Conservation (phyloP, 768 basidiomycete genomes). For the Coprinellus micaceus region DNA sequence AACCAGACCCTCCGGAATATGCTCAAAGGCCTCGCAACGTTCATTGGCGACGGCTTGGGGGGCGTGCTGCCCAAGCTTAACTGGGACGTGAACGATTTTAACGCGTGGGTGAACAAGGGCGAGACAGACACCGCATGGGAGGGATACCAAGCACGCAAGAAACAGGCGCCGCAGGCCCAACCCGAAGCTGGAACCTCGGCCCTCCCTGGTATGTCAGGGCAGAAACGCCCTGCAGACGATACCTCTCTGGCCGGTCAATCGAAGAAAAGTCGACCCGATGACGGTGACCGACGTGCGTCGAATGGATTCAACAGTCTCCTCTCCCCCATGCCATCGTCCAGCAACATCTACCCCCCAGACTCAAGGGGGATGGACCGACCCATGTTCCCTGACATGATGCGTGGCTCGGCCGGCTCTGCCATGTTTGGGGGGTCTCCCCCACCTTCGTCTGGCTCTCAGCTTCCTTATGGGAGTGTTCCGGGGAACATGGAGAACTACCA, state of each 20-base stretch:
- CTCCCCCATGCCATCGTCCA: slow-evolving; percentile 43
- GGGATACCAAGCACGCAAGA: slow-evolving; percentile 75
- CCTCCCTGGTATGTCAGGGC: slow-evolving; percentile 20
- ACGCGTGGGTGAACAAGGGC: slow-evolving; percentile 74
- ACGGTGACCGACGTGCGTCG: slow-evolving; percentile 29
- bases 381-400: slow-evolving; percentile 62
- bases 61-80: slow-evolving; percentile 76
- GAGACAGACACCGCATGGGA: slow-evolving; percentile 96
- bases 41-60: slow-evolving; percentile 85
- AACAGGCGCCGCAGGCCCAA: slow-evolving; percentile 24
- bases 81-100: slow-evolving; percentile 75
- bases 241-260: slow-evolving; percentile 34
- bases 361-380: slow-evolving; percentile 43
- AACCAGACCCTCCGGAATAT: slow-evolving; percentile 81
- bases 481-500: slow-evolving; percentile 40
- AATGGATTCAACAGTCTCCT: slow-evolving; percentile 57
- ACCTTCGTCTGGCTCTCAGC: slow-evolving; percentile 34
- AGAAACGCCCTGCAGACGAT: slow-evolving; percentile 57
- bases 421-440: slow-evolving; percentile 55
- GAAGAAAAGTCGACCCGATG: slow-evolving; percentile 51
- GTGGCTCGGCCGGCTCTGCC: slow-evolving; percentile 49
- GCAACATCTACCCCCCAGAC: slow-evolving; percentile 44
- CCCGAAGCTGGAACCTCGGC: slow-evolving; percentile 11
- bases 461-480: slow-evolving; percentile 37
- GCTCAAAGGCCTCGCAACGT: slow-evolving; percentile 68